Evolutionary conservation across 768 basidiomycete genomes (phyloP).

Genomic region (Dentipellis sp.): DNA sequence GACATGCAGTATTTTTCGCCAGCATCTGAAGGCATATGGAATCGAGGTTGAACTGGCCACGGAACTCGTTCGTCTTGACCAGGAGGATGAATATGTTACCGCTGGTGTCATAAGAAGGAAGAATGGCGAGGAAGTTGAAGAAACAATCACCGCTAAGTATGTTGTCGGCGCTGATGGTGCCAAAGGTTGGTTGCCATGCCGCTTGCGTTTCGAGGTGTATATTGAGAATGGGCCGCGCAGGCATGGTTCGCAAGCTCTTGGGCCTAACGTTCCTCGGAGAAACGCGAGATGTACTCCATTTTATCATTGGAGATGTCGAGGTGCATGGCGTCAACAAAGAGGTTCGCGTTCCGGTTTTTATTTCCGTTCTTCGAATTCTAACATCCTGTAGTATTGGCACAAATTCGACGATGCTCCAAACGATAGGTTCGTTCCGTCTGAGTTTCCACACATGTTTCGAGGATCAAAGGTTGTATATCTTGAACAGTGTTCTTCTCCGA

Average conservation of each 20-base stretch:
- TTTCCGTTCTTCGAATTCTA: too few species aligned
- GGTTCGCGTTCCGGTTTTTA: too few species aligned
- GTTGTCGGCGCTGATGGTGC: conserved; percentile 6
- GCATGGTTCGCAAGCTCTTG: conserved; percentile 22
- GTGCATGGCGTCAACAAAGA: too few species aligned
- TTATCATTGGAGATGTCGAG: neutral
- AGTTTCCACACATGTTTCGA: neutral
- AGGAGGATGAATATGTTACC: neutral
- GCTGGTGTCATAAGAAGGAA: neutral
- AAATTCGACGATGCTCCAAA: neutral
- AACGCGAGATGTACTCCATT: conserved; percentile 23
- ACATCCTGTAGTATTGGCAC: neutral
- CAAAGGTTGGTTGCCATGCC: neutral
- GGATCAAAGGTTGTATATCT: neutral
- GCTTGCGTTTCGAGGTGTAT: neutral
- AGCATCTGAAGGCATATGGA: neutral
- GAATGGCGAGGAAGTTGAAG: neutral
- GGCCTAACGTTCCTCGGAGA: conserved; percentile 54
- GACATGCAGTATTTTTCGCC: neutral
- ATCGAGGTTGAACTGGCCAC: neutral
- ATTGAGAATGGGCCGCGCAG: neutral
- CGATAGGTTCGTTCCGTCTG: neutral
- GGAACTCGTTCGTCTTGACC: neutral
- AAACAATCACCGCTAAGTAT: neutral
- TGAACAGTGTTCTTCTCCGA: neutral